Evolutionary conservation across 1,139 yeast genomes (phyloP).

Genomic region (Scheffersomyces stambukii): DNA sequence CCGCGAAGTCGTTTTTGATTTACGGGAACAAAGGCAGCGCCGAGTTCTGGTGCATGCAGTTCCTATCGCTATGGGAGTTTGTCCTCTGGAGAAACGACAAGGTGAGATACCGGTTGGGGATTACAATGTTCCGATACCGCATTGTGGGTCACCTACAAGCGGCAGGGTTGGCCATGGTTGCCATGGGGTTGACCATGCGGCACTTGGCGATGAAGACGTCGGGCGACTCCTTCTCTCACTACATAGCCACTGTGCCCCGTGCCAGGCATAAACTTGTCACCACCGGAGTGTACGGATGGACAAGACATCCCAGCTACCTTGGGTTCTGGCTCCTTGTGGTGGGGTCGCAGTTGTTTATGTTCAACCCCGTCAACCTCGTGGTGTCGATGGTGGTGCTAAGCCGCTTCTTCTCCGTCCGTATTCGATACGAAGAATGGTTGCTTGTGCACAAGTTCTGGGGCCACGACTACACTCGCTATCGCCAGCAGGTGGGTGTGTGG

Average conservation of each 20-base stretch:
- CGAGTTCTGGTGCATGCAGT: constrained; percentile 30
- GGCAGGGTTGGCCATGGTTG: constrained; percentile 14
- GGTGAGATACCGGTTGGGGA: neutral
- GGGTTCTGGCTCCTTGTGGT: constrained; percentile 37
- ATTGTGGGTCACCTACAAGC: neutral
- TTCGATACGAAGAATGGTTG: constrained; percentile 34
- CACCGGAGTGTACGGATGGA: constrained; percentile 25
- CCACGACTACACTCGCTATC: constrained; percentile 23
- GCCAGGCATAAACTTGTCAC: constrained; percentile 20
- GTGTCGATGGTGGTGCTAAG: constrained; percentile 17
- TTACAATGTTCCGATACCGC: neutral
- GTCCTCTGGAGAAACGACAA: constrained; percentile 6
- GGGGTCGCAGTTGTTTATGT: constrained; percentile 30
- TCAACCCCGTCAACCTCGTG: constrained; percentile 19
- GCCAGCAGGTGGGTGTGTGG: constrained; percentile 21
- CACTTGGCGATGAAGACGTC: constrained; percentile 30
- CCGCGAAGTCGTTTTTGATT: constrained; percentile 30
- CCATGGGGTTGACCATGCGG: constrained; percentile 23
- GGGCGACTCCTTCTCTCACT: constrained; percentile 36
- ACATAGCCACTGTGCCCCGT: constrained; percentile 12
- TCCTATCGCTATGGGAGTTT: constrained; percentile 23
- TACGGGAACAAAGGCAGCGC: constrained; percentile 34
- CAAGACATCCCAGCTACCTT: constrained; percentile 41
- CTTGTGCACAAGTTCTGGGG: constrained; percentile 27
- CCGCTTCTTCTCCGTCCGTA: constrained; percentile 29